Evolutionary conservation across 2,329 filamentous ascomycete genomes (phyloP).

Genomic region (Beauveria sp.): DNA sequence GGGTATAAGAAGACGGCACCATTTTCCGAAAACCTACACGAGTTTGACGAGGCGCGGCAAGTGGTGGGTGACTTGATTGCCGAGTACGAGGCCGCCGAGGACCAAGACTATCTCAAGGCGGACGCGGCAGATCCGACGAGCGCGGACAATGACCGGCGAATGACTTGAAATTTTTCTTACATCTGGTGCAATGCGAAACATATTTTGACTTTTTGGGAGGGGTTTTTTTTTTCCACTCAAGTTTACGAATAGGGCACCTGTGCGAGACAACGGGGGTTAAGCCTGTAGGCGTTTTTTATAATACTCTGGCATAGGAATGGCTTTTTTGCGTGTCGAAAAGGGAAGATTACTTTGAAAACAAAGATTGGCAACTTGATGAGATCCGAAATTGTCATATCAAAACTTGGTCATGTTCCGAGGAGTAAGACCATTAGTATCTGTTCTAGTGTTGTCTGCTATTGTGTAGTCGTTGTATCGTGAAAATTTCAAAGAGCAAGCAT

Average conservation of each 20-base stretch:
- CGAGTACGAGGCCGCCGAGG: slow-evolving; percentile 94
- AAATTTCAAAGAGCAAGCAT: neutral
- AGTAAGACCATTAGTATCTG: neutral
- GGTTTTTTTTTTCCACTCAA: neutral
- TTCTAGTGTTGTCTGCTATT: neutral
- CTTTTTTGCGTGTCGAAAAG: too few species aligned
- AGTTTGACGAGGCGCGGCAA: slow-evolving; percentile 91
- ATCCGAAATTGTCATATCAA: too few species aligned
- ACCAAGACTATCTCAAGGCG: slow-evolving; percentile 80
- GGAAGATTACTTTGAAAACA: too few species aligned
- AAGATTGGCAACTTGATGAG: too few species aligned
- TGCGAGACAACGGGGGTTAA: too few species aligned
- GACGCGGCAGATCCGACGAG: slow-evolving; percentile 49
- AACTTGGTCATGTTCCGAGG: neutral
- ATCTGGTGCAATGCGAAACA: too few species aligned
- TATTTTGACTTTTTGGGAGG: too few species aligned
- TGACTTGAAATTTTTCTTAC: slow-evolving; percentile 23
- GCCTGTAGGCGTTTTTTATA: too few species aligned
- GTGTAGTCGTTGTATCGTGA: neutral
- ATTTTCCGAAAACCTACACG: slow-evolving; percentile 82
- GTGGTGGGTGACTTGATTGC: slow-evolving; percentile 86
- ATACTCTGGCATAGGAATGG: too few species aligned
- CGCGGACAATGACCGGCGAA: slow-evolving; percentile 45
- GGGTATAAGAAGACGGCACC: slow-evolving; percentile 92
- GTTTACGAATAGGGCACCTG: too few species aligned